Percentiles rank a stretch among this genome's conserved stretches.
Conservation (phyloP, 306 rosid species). For the Hippophae rhamnoides region DNA sequence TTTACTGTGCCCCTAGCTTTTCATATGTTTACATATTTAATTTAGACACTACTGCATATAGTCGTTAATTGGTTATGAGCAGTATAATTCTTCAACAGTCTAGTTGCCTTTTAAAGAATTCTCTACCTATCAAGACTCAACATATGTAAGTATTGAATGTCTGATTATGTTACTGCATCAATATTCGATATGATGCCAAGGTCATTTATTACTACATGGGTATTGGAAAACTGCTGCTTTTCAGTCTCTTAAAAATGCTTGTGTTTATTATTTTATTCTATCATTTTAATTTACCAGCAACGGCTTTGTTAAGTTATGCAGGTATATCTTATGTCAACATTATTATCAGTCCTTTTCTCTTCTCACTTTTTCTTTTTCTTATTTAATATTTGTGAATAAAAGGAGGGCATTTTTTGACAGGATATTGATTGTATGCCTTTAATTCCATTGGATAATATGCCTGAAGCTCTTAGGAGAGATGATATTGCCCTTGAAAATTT, state of each 20-base stretch:
- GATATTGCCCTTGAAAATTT: constrained; percentile 25
- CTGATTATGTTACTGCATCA: too few relatives aligned
- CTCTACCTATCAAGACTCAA: too few relatives aligned
- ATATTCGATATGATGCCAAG: too few relatives aligned
- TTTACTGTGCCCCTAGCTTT: too few relatives aligned
- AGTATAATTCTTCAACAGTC: too few relatives aligned
- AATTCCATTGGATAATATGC: constrained; percentile 66
- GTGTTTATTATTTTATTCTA: neutral
- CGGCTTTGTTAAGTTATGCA: neutral
- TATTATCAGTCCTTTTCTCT: neutral
- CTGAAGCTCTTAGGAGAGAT: constrained; percentile 59
- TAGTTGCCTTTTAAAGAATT: too few relatives aligned
- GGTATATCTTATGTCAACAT: neutral
- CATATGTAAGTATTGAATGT: too few relatives aligned
- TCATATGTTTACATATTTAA: too few relatives aligned
- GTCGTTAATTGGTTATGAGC: too few relatives aligned
- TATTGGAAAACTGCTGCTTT: too few relatives aligned
- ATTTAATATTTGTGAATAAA: constrained; percentile 8
- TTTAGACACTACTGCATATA: too few relatives aligned
- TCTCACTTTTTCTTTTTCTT: constrained; percentile 4
- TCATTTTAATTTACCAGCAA: neutral
- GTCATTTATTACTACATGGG: too few relatives aligned
- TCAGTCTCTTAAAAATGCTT: neutral
- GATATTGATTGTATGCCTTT: constrained; percentile 88
- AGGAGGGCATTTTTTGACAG: constrained; percentile 27